phyloP scores from a whole-genome alignment of 2,329 filamentous ascomycete species.

The Trichoderma endophyticum region DNA sequence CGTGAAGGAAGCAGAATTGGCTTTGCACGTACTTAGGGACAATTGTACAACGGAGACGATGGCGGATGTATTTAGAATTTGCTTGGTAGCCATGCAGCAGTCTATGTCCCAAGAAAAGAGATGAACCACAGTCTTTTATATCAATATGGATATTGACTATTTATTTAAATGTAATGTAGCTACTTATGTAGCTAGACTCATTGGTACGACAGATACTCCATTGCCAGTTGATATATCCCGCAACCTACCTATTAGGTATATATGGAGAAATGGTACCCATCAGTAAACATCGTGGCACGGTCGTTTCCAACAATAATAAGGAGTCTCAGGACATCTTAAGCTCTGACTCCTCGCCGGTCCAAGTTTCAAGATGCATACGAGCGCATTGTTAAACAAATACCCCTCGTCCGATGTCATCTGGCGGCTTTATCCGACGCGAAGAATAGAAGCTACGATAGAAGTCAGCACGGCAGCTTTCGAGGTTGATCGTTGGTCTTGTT shows the following conservation, averaged over 20 bases:
- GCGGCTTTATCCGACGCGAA: neutral
- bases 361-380: neutral
- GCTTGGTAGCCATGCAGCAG: neutral
- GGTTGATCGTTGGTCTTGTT: too few relatives aligned
- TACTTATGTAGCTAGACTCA: too few relatives aligned
- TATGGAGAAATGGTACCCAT: neutral
- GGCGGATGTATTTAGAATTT: neutral
- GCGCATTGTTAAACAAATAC: neutral
- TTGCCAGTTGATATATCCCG: neutral
- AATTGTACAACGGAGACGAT: neutral
- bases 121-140: too few relatives aligned
- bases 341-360: neutral
- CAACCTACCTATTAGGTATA: neutral
- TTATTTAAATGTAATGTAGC: too few relatives aligned
- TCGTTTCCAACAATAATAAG: neutral
- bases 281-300: neutral
- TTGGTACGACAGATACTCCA: too few relatives aligned
- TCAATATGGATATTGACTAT: too few relatives aligned
- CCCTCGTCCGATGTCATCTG: neutral
- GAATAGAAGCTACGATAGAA: neutral
- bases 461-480: rapidly evolving
- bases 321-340: neutral
- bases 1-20: neutral
- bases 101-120: neutral
- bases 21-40: neutral